Conservation (phyloP, 2,329 filamentous ascomycete species). For the Nigrograna mackinnonii region DNA sequence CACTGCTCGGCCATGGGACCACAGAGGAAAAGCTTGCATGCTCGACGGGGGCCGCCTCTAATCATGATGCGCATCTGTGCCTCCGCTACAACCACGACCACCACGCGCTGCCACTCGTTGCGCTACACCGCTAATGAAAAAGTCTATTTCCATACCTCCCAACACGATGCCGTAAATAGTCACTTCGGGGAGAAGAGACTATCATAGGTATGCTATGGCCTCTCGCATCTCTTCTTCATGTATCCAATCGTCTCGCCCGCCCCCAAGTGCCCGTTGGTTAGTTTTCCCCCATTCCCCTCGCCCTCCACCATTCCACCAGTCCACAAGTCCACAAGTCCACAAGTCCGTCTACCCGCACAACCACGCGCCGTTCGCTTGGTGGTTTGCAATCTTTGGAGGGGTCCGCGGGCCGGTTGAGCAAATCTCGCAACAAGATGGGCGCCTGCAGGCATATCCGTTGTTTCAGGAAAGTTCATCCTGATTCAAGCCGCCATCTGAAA, state of each 20-base stretch:
- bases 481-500: constrained; percentile 30
- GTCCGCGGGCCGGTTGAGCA: constrained; percentile 1
- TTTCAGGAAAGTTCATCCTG: constrained; percentile 31
- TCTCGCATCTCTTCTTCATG: neutral
- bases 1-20: constrained; percentile 12
- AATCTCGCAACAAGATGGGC: constrained; percentile 6
- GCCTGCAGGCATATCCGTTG: constrained; percentile 18
- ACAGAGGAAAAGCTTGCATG: constrained; percentile 15
- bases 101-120: neutral
- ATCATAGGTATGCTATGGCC: neutral
- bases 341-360: too few species aligned
- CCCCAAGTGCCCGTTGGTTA: neutral
- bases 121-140: neutral
- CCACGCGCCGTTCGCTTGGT: too few species aligned
- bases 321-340: too few species aligned
- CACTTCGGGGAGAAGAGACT: neutral
- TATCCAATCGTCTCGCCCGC: neutral
- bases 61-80: too few species aligned
- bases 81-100: too few species aligned
- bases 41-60: too few species aligned
- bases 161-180: neutral
- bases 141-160: neutral
- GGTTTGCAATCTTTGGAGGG: neutral
- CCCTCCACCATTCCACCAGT: neutral
- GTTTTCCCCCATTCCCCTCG: neutral